phyloP scores from a whole-genome alignment of 2,329 filamentous ascomycete species.

The Fusarium albosuccineum region DNA sequence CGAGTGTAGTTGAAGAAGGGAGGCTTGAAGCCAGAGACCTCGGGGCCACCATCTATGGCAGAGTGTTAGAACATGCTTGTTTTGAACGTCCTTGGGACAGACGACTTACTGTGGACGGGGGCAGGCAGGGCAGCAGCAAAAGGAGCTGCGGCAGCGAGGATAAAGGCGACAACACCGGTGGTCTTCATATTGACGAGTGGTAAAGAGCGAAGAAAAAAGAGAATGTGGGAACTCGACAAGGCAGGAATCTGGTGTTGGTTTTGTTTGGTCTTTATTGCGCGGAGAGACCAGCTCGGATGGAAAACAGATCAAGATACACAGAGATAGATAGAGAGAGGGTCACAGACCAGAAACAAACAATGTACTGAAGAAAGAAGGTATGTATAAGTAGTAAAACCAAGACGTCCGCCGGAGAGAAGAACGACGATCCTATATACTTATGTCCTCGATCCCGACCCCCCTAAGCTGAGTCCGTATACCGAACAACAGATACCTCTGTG shows the following conservation, averaged over 20 bases:
- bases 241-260: conserved; percentile 13
- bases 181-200: conserved; percentile 44
- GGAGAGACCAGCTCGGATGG: conserved; percentile 26
- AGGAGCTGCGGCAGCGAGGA: conserved; percentile 36
- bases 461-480: too few relatives aligned
- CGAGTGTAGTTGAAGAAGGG: conserved; percentile 22
- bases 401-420: conserved; percentile 1
- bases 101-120: conserved; percentile 30
- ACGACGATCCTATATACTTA: conserved; percentile 24
- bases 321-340: conserved; percentile 11
- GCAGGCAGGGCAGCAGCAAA: conserved; percentile 34
- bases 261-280: conserved; percentile 7
- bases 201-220: conserved; percentile 14
- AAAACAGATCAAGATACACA: neutral
- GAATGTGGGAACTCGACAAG: conserved; percentile 7
- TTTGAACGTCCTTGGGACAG: neutral
- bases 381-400: neutral
- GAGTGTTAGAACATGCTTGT: neutral
- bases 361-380: conserved; percentile 5
- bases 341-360: conserved; percentile 30
- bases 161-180: conserved; percentile 29
- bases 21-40: conserved; percentile 11
- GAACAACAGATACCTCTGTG: neutral
- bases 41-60: conserved; percentile 11
- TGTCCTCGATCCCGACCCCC: neutral